Base-by-base conservation (phyloP, 192 early-diverging fungal species). In the Coemansia biformis region DNA sequence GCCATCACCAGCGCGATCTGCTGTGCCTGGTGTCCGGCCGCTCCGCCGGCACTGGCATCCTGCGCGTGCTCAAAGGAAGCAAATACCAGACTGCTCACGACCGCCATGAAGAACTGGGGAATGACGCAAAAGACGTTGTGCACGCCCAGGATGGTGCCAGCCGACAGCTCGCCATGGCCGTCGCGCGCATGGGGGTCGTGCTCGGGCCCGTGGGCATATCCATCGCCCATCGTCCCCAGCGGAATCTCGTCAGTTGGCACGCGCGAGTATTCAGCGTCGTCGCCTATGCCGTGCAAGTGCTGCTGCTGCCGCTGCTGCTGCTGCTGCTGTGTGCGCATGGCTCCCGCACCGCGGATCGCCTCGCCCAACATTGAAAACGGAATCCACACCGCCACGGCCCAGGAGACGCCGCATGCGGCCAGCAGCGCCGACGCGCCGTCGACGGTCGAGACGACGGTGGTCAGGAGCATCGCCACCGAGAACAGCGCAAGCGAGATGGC, bases 71-170 rank as follows among this genome's bases (percentile, higher is more conserved):
- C 87, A 40, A 92, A 76, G 11, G 86, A 18, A 41, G 76, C 79
- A 63, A 93, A 85, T 17, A 89, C 51, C 5, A 86, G 59, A 59
- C 84, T 80, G 51, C 83, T 83, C 17, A 90, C 65, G 34, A 91
- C 60, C 9, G 89, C 87, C n/a, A 84, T 83, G 3, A 84, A 64
- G 60, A 98, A 91, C 64, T 98, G 96, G 10, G 96, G 96, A 35
- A 93, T 54, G 5, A 92, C 90, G 43, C 95, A 86, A 59, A 90
- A 95, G 58, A 96, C 86, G 60, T 98, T 98, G 69, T 94, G 91
- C 18, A 96, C 88, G 2, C 93, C 96, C 32, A 96, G 71, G 10
- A 93, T 81, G 36, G 90, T 79, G 17, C 87, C 87, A 0, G 86
- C 80, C 8, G 86, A 85, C 10, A 78, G 11, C 51, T 54, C 43